Evolutionary conservation across 2,329 filamentous ascomycete genomes (phyloP), one percentile per base, ranked within the genome.

Genomic region (Talaromyces atroroseus): DNA sequence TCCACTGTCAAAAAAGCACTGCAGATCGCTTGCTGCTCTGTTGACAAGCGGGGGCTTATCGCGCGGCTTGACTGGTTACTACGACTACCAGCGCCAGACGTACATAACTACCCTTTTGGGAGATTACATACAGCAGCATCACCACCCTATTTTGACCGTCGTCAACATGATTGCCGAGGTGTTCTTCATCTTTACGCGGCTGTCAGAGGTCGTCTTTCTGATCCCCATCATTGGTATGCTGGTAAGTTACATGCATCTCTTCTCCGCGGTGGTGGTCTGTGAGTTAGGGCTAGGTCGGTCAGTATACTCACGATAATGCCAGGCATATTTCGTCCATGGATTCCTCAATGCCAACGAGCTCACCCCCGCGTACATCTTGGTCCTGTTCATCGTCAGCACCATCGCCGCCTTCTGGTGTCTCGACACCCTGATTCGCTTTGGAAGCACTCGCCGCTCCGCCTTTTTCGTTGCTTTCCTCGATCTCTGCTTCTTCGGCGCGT

Each of bases 211-310:
- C 71, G 65, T 82, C 71, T 85, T 82, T 46, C 71, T 86, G 63
- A 82, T 86, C 60, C 83, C 83, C 32, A 79, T 81, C 58, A 76
- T 86, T 66, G 83, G 83, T 68, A 86, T 86, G 78, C 72, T 84
- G 59, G 78, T 78, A 69, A 52, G 74, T 64, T 36, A 2, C 14
- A 7, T 29, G 5, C 5, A 5, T n/a, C 26, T 7, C 26, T 29
- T 29, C 26, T n/a, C n/a, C n/a, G n/a, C n/a, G n/a, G n/a, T n/a
- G n/a, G 26, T 26, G 24, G 8, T 4, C 8, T 8, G 24, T 26
- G 7, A 26, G 29, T 18, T 24, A 14, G 11, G 21, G 38, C 46
- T 49, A 21, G n/a, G n/a, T n/a, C n/a, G n/a, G n/a, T n/a, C n/a
- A 3, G 1, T 47, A 45, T 54, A 34, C 38, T 54, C 53, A 52